Evolutionary conservation across 257 asterid genomes (phyloP), one percentile per base, ranked within the genome.

Genomic region (Thymus mandschuricus): DNA sequence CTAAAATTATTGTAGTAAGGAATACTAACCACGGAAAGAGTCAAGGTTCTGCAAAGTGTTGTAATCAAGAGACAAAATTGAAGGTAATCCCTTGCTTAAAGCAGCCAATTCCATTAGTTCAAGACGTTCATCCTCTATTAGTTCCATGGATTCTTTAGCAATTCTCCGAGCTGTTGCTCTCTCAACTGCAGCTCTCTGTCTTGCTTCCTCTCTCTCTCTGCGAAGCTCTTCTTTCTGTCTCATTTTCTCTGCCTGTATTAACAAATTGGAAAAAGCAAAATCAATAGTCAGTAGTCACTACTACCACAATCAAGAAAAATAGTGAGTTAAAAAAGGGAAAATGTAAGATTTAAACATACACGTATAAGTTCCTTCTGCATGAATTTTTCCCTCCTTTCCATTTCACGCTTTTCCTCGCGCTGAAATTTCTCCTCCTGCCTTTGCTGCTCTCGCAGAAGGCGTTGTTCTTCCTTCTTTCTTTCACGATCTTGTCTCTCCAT

Each of bases 61-160:
- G 79, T 84, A 90, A 83, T 90, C 96, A 79, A 95, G 98, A 66
- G 97, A 85, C 56, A 83, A 81, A 60, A 95, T 82, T 55, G 99
- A 95, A 59, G 96, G 85, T 50, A 95, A 77, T 57, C 96, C 96
- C 83, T 87, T 95, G 85, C 89, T 86, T 58, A 89, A 80, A 75
- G 98, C 96, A 77, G 98, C 98, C 82, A 95, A 76, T 72, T 95
- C 99, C 99, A 95, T 95, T 55, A 95, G 83, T 73, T 95, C 99
- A 45, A 95, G 85, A 21, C 99, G 98, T 76, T 95, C 99, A 76
- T 95, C 99, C 83, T 95, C 99, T 68, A 95, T 95, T 55, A 95
- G 87, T 84, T 92, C 99, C 96, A 84, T 73, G 52, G 97, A 92
- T 80, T 92, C 99, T 77, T 90, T 95, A 58, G 98, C 98, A 72